Conservation (phyloP, 257 asterid species). For the Solanum boliviense region DNA sequence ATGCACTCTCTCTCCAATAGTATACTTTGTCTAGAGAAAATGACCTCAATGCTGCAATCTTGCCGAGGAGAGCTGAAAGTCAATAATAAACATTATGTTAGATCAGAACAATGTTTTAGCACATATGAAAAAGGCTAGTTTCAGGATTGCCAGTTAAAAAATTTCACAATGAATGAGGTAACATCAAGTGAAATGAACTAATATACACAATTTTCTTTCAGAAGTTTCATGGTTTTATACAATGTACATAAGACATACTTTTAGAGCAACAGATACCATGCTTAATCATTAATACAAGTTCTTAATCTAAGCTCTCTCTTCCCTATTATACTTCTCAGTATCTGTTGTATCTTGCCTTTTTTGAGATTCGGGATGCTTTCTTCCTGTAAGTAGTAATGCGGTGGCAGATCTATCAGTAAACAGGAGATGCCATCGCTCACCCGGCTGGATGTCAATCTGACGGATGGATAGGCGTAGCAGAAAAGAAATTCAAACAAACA, state of each 20-base stretch:
- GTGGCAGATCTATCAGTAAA: neutral
- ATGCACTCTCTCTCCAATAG: slow-evolving; percentile 56
- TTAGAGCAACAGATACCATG: neutral
- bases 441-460: neutral
- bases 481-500: neutral
- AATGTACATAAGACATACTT: neutral
- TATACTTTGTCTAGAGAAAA: slow-evolving; percentile 54
- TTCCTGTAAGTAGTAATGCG: neutral
- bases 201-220: neutral
- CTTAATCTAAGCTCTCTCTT: neutral
- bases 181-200: neutral
- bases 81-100: neutral
- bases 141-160: neutral
- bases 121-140: neutral
- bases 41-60: slow-evolving; percentile 59
- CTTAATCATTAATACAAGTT: neutral
- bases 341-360: neutral
- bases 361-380: neutral
- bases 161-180: neutral
- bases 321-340: neutral
- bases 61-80: slow-evolving; percentile 49
- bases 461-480: neutral
- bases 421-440: neutral
- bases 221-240: neutral
- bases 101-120: neutral